Conservation (phyloP, 2,329 filamentous ascomycete genomes). For the Sporothrix brasiliensis region DNA sequence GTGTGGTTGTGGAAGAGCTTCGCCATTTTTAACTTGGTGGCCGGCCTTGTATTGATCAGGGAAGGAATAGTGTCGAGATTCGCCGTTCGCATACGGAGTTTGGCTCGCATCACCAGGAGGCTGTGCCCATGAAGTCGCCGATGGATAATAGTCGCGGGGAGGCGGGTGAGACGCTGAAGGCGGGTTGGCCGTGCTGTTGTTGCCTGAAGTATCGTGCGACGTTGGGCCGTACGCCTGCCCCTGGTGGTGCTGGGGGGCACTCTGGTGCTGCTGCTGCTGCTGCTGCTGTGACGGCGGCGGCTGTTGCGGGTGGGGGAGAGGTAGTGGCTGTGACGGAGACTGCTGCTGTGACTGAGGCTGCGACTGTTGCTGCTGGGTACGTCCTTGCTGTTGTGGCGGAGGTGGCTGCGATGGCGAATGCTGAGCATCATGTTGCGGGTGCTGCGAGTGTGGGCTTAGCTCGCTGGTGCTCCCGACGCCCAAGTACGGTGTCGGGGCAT, state of each 20-base stretch:
- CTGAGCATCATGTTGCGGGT: slow-evolving; percentile 36
- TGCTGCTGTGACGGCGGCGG: slow-evolving; percentile 32
- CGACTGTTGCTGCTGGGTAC: slow-evolving; percentile 31
- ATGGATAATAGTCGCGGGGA: slow-evolving; percentile 58
- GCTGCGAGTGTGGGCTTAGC: slow-evolving; percentile 43
- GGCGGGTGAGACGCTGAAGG: slow-evolving; percentile 38
- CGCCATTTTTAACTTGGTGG: slow-evolving; percentile 41
- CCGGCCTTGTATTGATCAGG: slow-evolving; percentile 54
- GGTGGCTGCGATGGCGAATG: slow-evolving; percentile 25
- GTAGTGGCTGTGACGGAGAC: slow-evolving; percentile 30
- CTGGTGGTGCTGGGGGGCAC: slow-evolving; percentile 31
- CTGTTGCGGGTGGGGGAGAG: slow-evolving; percentile 32
- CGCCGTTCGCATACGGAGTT: slow-evolving; percentile 52
- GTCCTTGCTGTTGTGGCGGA: slow-evolving; percentile 16
- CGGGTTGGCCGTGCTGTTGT: slow-evolving; percentile 32
- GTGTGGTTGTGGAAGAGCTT: slow-evolving; percentile 46
- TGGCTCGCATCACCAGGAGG: slow-evolving; percentile 52
- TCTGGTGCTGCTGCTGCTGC: slow-evolving; percentile 15
- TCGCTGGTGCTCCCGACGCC: slow-evolving; percentile 44
- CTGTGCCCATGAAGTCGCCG: slow-evolving; percentile 56
- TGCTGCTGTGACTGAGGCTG: slow-evolving; percentile 35
- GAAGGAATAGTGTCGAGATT: slow-evolving; percentile 53
- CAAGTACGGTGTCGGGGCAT: slow-evolving; percentile 52
- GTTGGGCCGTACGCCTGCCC: slow-evolving; percentile 29
- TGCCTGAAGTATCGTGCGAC: slow-evolving; percentile 28